A percentile compares a stretch with the other conserved stretches of the same genome.
Conservation (phyloP, 495 filamentous ascomycete species). For the Penicillium cataractarum region DNA sequence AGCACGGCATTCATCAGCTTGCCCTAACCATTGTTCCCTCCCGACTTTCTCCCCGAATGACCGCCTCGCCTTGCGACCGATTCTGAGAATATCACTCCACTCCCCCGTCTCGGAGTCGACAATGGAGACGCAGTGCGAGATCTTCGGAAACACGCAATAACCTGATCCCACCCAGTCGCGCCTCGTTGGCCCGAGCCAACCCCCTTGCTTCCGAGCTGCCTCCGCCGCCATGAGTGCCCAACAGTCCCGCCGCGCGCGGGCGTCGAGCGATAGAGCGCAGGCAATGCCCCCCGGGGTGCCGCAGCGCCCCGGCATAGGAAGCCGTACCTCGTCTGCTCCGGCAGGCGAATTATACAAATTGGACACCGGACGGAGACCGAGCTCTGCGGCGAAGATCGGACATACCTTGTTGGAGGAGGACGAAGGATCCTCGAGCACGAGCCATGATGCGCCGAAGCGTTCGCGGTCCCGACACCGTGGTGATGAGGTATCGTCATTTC, state of each 20-base stretch:
- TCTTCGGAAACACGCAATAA: conserved; percentile 39
- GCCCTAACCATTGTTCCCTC: not conserved
- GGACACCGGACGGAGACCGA: conserved; percentile 27
- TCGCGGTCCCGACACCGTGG: conserved; percentile 19
- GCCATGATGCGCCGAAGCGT: conserved; percentile 14
- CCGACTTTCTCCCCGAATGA: not conserved
- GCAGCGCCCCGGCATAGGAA: conserved; percentile 36
- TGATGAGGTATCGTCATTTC: conserved; percentile 35
- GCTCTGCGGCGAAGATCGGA: conserved; percentile 26
- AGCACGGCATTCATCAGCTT: not conserved
- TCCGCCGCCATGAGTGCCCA: conserved; percentile 21
- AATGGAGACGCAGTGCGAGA: conserved; percentile 42
- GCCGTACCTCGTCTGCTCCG: conserved; percentile 43
- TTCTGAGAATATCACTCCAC: conserved; percentile 12
- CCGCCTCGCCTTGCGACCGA: conserved; percentile 15
- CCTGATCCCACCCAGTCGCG: conserved; percentile 27
- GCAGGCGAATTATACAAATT: conserved; percentile 34
- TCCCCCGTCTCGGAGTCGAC: conserved; percentile 21
- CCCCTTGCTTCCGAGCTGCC: conserved; percentile 1
- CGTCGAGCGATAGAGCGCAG: conserved; percentile 39
- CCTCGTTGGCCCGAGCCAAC: conserved; percentile 26
- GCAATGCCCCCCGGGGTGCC: conserved; percentile 25
- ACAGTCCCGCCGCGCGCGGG: conserved; percentile 33
- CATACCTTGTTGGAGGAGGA: conserved; percentile 41
- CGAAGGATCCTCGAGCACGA: conserved; percentile 25